Percentiles rank a stretch among this genome's conserved stretches.
Evolutionary conservation across 2,329 filamentous ascomycete species (phyloP).

Genomic region (Cordyceps cicadae): DNA sequence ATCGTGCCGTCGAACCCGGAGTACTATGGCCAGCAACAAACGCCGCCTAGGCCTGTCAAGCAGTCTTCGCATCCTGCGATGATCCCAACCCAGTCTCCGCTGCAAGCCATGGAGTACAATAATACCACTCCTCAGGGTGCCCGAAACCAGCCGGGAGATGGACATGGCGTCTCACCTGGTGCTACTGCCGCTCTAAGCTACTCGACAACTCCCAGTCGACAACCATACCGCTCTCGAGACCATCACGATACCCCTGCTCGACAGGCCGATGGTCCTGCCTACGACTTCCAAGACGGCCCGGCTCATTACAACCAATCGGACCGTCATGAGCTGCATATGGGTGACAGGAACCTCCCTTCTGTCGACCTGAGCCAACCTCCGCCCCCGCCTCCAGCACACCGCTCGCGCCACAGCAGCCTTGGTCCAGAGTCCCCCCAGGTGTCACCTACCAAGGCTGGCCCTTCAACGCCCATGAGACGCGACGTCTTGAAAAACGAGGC

Average conservation of each 20-base stretch:
- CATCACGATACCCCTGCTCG: slow-evolving; percentile 27
- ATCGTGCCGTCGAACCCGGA: slow-evolving; percentile 30
- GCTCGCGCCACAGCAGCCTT: slow-evolving; percentile 38
- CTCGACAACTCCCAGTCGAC: slow-evolving; percentile 19
- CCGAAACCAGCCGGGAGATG: slow-evolving; percentile 28
- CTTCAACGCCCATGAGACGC: slow-evolving; percentile 47
- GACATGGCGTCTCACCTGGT: slow-evolving; percentile 28
- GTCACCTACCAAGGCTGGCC: slow-evolving; percentile 33
- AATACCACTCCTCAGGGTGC: slow-evolving; percentile 31
- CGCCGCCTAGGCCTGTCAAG: slow-evolving; percentile 39
- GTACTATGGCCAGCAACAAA: slow-evolving; percentile 28
- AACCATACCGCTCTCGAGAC: slow-evolving; percentile 27
- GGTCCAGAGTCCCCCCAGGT: slow-evolving; percentile 32
- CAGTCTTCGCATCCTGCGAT: slow-evolving; percentile 29
- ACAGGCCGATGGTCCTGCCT: slow-evolving; percentile 14
- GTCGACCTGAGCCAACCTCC: slow-evolving; percentile 41
- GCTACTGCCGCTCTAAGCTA: slow-evolving; percentile 15
- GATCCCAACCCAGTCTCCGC: slow-evolving; percentile 43
- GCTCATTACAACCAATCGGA: slow-evolving; percentile 28
- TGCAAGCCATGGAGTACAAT: slow-evolving; percentile 45
- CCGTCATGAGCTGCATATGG: slow-evolving; percentile 27
- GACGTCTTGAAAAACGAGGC: slow-evolving; percentile 51
- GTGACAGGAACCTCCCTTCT: slow-evolving; percentile 27
- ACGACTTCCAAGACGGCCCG: slow-evolving; percentile 31
- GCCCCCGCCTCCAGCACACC: slow-evolving; percentile 45